Conservation (phyloP, 495 filamentous ascomycete species). For the Penicillium parvum region DNA sequence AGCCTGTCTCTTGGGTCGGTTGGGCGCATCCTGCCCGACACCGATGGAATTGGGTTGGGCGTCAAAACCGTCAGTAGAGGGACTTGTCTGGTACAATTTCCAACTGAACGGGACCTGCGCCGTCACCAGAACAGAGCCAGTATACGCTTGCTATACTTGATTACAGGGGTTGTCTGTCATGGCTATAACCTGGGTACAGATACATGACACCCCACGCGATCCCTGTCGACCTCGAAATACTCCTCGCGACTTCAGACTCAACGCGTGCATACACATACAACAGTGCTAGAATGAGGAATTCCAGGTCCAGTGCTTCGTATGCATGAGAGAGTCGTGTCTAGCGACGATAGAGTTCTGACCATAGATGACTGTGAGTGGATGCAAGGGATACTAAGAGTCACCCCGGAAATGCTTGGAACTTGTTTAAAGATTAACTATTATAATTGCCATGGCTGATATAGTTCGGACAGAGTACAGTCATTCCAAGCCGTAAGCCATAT, state of each 20-base stretch:
- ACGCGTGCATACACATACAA: no score
- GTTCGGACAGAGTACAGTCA: no score
- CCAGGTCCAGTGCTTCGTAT: not conserved
- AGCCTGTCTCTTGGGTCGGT: constrained; percentile 11
- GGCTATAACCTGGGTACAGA: no score
- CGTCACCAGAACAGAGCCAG: no score
- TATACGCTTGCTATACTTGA: no score
- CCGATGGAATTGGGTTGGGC: constrained; percentile 1
- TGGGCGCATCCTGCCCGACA: constrained; percentile 15
- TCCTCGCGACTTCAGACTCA: no score
- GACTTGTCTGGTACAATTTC: not conserved
- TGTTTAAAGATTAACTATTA: no score
- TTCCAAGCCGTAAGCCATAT: no score
- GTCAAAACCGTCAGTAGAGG: not conserved
- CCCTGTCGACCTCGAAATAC: not conserved
- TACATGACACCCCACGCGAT: no score
- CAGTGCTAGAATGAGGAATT: no score
- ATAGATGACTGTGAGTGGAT: not conserved
- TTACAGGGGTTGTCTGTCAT: no score
- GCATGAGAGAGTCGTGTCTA: constrained; percentile 6
- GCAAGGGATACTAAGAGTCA: constrained; percentile 9
- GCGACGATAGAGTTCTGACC: constrained; percentile 9
- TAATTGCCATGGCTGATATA: no score
- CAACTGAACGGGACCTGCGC: not conserved
- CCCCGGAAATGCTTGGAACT: not conserved